Conservation (phyloP, 306 rosid species). For the Comarum palustre region DNA sequence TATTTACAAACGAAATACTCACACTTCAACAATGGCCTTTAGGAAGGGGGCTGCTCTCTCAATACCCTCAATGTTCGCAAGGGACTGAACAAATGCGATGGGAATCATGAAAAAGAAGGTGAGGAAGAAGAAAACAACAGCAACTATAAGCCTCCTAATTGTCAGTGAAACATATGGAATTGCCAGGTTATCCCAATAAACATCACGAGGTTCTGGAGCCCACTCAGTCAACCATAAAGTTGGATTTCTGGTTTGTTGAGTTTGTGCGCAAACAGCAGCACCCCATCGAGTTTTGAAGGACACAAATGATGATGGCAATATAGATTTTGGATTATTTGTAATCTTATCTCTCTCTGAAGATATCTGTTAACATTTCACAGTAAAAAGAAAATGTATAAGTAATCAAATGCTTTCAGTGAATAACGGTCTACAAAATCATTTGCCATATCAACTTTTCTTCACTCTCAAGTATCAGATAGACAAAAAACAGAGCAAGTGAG, state of each 20-base stretch:
- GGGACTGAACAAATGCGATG: slow-evolving; percentile 90
- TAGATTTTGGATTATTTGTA: slow-evolving; percentile 45
- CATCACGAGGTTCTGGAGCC: slow-evolving; percentile 97
- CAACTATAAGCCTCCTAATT: slow-evolving; percentile 75
- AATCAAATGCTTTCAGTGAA: neutral
- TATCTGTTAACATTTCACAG: slow-evolving; percentile 47
- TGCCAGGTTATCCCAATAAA: slow-evolving; percentile 91
- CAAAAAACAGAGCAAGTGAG: neutral
- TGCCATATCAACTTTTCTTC: neutral
- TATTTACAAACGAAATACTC: slow-evolving; percentile 20
- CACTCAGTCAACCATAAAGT: slow-evolving; percentile 90
- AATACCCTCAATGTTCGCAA: slow-evolving; percentile 87
- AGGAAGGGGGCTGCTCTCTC: slow-evolving; percentile 81
- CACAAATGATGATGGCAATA: slow-evolving; percentile 90
- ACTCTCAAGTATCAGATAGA: neutral
- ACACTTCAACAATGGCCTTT: slow-evolving; percentile 70
- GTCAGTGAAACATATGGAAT: slow-evolving; percentile 88
- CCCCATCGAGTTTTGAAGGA: slow-evolving; percentile 92
- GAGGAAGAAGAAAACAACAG: slow-evolving; percentile 95
- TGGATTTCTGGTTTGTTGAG: slow-evolving; percentile 88
- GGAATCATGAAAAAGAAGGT: slow-evolving; percentile 98
- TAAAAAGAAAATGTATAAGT: slow-evolving; percentile 9
- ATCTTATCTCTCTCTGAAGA: slow-evolving; percentile 61
- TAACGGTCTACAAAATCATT: neutral
- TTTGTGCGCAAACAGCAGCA: slow-evolving; percentile 96